Base-by-base conservation (phyloP, 1,284 basidiomycete genomes). In the Athelia psychrophila region DNA sequence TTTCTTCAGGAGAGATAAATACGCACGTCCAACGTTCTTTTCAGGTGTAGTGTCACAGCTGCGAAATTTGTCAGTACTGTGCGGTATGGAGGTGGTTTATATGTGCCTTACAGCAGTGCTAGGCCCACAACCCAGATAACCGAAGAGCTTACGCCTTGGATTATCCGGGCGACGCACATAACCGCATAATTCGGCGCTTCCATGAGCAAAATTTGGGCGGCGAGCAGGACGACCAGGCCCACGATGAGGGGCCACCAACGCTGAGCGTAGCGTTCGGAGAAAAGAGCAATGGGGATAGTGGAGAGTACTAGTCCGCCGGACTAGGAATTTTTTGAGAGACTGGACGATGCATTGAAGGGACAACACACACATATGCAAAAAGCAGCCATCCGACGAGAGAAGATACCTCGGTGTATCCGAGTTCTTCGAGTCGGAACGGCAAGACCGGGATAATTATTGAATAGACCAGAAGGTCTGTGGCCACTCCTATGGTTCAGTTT, bases 41-140 rank as follows among this genome's bases (percentile, higher is more conserved):
- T 83, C 79, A 1, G 84, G 80, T 0, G 82, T 79, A 30, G 80
- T 82, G 63, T 92, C 91, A 61, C 86, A 90, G 30, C 83, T 88
- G 48, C 33, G 40, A 47, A 22, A 22, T 36, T n/a, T 32, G 48
- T 58, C 4, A 61, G 56, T 42, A 25, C 35, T 18, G 48, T 38
- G 47, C 51, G 25, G 57, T 47, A n/a, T 57, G 52, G 1, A 20
- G 15, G 32, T 22, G 20, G 12, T 30, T 30, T n/a, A 13, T 9
- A 47, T 24, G 18, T 24, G 16, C 61, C 76, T 64, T 61, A 88
- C 86, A 89, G 62, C n/a, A 90, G 68, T 10, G 86, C 86, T 22
- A 91, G 67, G 1, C 84, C 86, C 38, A 88, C 80, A 0, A 86
- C 79, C 89, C 89, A 92, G 8, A 93, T 78, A 58, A 90, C 78